phyloP scores from a whole-genome alignment of 768 basidiomycete species.

The Nidularia pulvinata region DNA sequence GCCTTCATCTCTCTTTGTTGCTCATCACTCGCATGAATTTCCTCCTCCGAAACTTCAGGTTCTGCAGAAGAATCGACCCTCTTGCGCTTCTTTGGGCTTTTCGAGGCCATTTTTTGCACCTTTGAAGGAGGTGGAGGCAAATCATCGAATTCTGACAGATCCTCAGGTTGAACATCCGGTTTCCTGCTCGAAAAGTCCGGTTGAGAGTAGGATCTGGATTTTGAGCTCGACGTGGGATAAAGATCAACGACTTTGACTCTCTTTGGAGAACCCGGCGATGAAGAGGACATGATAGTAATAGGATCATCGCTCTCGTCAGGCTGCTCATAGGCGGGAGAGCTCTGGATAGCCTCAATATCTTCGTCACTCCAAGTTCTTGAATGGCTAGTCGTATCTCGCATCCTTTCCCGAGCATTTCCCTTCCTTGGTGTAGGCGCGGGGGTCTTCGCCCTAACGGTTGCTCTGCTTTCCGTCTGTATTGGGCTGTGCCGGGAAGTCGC shows the following conservation, averaged over 20 bases:
- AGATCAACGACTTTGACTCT: neutral
- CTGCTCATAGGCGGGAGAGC: too few species aligned
- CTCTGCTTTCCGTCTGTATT: too few species aligned
- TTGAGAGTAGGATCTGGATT: neutral
- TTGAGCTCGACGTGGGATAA: neutral
- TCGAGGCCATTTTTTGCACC: too few species aligned
- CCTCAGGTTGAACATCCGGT: neutral
- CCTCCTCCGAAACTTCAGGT: neutral
- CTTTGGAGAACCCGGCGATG: slow-evolving; percentile 1
- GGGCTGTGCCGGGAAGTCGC: too few species aligned
- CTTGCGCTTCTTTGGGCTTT: slow-evolving; percentile 20
- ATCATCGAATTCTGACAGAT: neutral
- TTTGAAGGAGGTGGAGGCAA: neutral
- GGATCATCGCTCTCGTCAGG: slow-evolving; percentile 19
- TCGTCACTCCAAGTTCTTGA: too few species aligned
- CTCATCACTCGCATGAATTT: neutral
- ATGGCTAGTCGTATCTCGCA: too few species aligned
- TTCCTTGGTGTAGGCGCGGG: too few species aligned
- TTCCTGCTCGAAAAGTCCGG: neutral
- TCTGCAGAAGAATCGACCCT: slow-evolving; percentile 8
- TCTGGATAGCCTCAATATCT: too few species aligned
- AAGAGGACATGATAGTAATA: slow-evolving; percentile 4
- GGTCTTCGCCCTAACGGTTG: too few species aligned
- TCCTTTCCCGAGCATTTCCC: too few species aligned
- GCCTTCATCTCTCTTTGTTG: neutral